Conservation (phyloP, 768 basidiomycete species). For the Suillus cothurnatus region DNA sequence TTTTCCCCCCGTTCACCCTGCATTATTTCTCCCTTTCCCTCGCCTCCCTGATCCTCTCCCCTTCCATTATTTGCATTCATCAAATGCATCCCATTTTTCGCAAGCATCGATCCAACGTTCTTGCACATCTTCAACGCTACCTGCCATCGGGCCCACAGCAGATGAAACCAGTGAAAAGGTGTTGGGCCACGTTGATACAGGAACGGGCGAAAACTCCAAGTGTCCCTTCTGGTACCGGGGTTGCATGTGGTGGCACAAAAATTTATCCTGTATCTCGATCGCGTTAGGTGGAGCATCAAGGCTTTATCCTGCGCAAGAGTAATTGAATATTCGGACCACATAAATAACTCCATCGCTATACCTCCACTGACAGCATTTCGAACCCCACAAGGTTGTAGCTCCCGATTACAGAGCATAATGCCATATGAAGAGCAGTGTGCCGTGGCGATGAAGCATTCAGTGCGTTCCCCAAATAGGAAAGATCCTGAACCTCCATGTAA, state of each 20-base stretch:
- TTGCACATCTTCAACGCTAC: constrained; percentile 76
- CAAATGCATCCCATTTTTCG: constrained; percentile 79
- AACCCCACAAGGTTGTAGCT: constrained; percentile 93
- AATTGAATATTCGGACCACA: background rate
- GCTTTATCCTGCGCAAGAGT: constrained; percentile 70
- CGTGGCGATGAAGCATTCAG: constrained; percentile 68
- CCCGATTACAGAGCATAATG: constrained; percentile 90
- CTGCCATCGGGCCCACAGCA: constrained; percentile 56
- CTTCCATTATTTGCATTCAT: constrained; percentile 84
- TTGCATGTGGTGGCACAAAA: constrained; percentile 62
- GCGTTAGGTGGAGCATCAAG: constrained; percentile 90
- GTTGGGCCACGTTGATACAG: constrained; percentile 58
- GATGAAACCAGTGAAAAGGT: constrained; percentile 66
- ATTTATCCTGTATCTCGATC: constrained; percentile 94
- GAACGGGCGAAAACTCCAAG: constrained; percentile 31
- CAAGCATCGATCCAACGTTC: constrained; percentile 92
- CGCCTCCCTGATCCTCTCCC: constrained; percentile 42
- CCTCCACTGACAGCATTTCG: constrained; percentile 96
- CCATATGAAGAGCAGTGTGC: constrained; percentile 81
- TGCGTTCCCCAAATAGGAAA: constrained; percentile 81
- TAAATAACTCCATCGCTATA: constrained; percentile 32
- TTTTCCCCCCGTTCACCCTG: constrained; percentile 8
- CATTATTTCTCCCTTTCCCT: constrained; percentile 18
- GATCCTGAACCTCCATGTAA: constrained; percentile 97
- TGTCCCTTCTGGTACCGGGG: constrained; percentile 35